A percentile compares a stretch with the other conserved stretches of the same genome.
Conservation (phyloP, 164 flowering plant species). For the Brasenia schreberi region DNA sequence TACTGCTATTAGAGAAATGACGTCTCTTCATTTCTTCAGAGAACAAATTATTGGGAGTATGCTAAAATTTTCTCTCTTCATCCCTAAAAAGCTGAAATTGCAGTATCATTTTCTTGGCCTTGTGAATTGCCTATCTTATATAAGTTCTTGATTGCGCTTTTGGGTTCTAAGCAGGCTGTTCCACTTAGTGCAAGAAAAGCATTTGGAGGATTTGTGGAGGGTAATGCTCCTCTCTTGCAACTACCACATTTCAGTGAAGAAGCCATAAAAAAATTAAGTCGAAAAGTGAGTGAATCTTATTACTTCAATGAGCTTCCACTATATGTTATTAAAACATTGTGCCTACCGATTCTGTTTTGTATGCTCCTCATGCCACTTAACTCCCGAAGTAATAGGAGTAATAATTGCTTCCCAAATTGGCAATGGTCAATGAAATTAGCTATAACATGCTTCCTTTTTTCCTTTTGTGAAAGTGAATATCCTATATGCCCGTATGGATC, state of each 20-base stretch:
- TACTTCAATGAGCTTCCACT: neutral
- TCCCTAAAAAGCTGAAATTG: no score
- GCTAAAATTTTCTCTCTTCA: no score
- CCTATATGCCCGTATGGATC: no score
- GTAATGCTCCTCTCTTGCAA: constrained; percentile 62
- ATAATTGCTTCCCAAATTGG: no score
- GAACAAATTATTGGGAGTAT: no score
- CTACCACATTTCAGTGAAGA: constrained; percentile 63
- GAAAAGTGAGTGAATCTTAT: constrained; percentile 29
- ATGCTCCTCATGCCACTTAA: neutral
- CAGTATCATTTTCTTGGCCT: neutral
- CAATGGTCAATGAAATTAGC: no score
- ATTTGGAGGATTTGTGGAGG: constrained; percentile 48
- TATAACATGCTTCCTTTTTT: no score
- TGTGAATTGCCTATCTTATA: neutral
- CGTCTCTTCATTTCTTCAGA: no score
- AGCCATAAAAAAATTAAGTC: constrained; percentile 37
- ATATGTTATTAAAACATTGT: neutral
- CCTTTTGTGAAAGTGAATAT: no score
- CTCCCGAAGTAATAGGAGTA: neutral
- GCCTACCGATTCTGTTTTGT: neutral
- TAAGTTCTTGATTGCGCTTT: neutral
- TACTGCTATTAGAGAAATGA: no score
- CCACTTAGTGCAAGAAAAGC: constrained; percentile 62
- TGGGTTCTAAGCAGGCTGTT: constrained; percentile 41